Conservation (phyloP, 257 asterid genomes). For the Thymus mandschuricus region DNA sequence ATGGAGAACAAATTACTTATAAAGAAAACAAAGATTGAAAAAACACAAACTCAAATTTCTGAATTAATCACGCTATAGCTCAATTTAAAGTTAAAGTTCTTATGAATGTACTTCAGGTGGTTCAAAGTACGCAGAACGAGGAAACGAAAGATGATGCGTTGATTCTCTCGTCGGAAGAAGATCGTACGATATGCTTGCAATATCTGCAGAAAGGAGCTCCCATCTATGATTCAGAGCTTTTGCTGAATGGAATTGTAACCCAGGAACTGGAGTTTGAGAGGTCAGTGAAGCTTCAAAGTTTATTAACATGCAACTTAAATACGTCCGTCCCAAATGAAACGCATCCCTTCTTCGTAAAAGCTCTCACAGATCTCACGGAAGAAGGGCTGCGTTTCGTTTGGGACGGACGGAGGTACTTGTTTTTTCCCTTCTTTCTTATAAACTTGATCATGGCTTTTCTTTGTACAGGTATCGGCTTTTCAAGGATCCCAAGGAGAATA, state of each 20-base stretch:
- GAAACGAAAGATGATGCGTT: slow-evolving; percentile 43
- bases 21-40: background rate
- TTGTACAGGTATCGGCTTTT: slow-evolving; percentile 46
- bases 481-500: slow-evolving; percentile 28
- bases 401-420: background rate
- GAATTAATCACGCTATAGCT: background rate
- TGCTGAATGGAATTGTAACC: slow-evolving; percentile 71
- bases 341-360: too few species aligned
- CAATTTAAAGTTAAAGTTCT: slow-evolving; percentile 10
- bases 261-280: slow-evolving; percentile 71
- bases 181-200: slow-evolving; percentile 54
- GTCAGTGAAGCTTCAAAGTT: slow-evolving; percentile 39
- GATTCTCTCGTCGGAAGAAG: slow-evolving; percentile 66
- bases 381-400: background rate
- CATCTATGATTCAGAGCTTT: slow-evolving; percentile 71
- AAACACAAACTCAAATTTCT: background rate
- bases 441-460: slow-evolving; percentile 15
- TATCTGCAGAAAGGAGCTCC: slow-evolving; percentile 67
- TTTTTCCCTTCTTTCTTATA: too few species aligned
- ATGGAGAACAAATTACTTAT: background rate
- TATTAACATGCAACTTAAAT: background rate
- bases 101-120: slow-evolving; percentile 49
- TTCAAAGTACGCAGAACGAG: slow-evolving; percentile 33
- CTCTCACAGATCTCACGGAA: too few species aligned
- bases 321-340: background rate